phyloP scores from a whole-genome alignment of 225 moss, liverwort and hornwort genomes.

The Thuidium tamariscinum region DNA sequence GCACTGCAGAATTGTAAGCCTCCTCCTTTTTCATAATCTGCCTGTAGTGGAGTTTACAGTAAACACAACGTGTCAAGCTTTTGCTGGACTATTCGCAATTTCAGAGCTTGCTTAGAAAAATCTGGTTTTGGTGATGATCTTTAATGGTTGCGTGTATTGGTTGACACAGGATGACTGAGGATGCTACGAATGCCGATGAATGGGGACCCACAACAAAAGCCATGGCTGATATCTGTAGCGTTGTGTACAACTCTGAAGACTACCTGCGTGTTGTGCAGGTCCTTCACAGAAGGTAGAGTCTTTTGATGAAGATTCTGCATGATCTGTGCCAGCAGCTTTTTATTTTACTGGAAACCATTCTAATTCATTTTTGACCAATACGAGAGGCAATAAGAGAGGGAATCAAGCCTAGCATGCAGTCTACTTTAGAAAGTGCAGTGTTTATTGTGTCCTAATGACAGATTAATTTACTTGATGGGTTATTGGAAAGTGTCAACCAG shows the following conservation, averaged over 20 bases:
- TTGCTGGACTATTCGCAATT: not conserved
- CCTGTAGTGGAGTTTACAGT: not conserved
- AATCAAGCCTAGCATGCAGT: not conserved
- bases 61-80: not conserved
- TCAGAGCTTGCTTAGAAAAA: not conserved
- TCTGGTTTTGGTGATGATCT: not conserved
- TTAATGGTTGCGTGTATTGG: not conserved
- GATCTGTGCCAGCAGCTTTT: not conserved
- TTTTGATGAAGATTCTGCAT: not conserved
- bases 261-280: slow-evolving; percentile 42
- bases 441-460: not conserved
- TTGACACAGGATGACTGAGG: slow-evolving; percentile 36
- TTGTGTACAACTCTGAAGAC: slow-evolving; percentile 22
- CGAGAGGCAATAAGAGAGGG: not conserved
- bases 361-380: not conserved
- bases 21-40: not conserved
- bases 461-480: not conserved
- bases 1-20: slow-evolving; percentile 30
- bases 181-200: slow-evolving; percentile 51
- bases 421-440: not conserved
- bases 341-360: not conserved
- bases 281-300: slow-evolving; percentile 22
- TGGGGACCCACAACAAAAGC: slow-evolving; percentile 37
- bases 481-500: not conserved
- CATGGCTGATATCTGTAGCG: slow-evolving; percentile 32